A percentile compares a stretch with the other conserved stretches of the same genome.
Evolutionary conservation across 495 filamentous ascomycete species (phyloP).

Genomic region (Hypoxylon lenormandii): DNA sequence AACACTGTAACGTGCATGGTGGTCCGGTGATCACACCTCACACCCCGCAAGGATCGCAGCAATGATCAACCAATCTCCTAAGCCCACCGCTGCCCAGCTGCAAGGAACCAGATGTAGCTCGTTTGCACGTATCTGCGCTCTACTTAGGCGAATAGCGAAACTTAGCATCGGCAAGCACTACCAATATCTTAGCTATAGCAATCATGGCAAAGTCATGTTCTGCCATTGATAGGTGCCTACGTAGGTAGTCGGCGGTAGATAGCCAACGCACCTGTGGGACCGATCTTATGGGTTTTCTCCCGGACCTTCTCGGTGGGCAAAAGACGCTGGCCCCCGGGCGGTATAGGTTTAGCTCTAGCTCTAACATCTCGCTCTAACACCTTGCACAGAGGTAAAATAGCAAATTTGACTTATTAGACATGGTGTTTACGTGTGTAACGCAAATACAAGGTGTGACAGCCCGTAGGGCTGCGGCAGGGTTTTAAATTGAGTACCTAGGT

Average conservation of each 20-base stretch:
- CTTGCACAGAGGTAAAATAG: too few relatives aligned
- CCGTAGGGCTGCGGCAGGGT: too few relatives aligned
- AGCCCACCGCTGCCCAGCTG: not conserved
- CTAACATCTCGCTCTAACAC: too few relatives aligned
- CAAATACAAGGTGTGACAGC: too few relatives aligned
- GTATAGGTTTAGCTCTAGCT: too few relatives aligned
- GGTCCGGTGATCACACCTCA: not conserved
- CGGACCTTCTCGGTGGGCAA: too few relatives aligned
- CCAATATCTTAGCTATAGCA: not conserved
- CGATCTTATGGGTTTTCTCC: too few relatives aligned
- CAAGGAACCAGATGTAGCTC: not conserved
- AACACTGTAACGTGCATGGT: constrained; percentile 8
- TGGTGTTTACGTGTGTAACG: too few relatives aligned
- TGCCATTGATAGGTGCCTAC: not conserved
- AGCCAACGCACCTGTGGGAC: constrained; percentile 21
- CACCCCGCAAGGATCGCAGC: constrained; percentile 18
- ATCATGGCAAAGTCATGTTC: constrained; percentile 5
- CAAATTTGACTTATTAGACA: too few relatives aligned
- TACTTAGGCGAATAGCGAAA: not conserved
- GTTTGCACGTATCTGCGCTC: not conserved
- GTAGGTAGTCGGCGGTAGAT: not conserved
- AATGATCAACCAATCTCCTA: constrained; percentile 23
- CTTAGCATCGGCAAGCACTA: not conserved
- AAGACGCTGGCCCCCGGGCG: too few relatives aligned
- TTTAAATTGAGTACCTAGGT: too few relatives aligned